Conservation (phyloP, 1,139 yeast genomes). For the Suhomyces atakaporum region DNA sequence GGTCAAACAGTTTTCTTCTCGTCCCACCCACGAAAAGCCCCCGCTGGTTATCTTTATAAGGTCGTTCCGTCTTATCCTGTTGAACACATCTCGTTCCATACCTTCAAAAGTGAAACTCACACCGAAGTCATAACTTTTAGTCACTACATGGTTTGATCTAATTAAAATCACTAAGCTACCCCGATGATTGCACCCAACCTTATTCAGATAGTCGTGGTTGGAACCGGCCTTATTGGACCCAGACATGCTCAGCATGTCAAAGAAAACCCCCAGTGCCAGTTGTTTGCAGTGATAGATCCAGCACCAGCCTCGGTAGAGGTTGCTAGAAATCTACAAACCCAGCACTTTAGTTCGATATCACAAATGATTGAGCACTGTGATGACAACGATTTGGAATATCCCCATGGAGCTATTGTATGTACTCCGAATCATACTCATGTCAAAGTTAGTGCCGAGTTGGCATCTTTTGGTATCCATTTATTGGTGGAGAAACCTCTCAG, state of each 20-base stretch:
- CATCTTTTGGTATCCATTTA: constrained; percentile 34
- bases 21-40: too few relatives aligned
- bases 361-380: constrained; percentile 32
- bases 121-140: too few relatives aligned
- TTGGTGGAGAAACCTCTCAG: constrained; percentile 44
- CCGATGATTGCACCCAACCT: constrained; percentile 20
- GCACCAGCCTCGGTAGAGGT: constrained; percentile 25
- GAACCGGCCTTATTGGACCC: constrained; percentile 48
- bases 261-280: constrained; percentile 26
- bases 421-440: constrained; percentile 46
- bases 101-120: too few relatives aligned
- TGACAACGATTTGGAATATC: constrained; percentile 20
- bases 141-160: too few relatives aligned
- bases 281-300: constrained; percentile 42
- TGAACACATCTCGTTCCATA: too few relatives aligned
- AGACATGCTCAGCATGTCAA: constrained; percentile 41
- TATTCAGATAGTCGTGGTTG: constrained; percentile 30
- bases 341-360: constrained; percentile 30
- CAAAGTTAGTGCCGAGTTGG: constrained; percentile 34
- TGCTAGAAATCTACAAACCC: constrained; percentile 29
- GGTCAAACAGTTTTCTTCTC: too few relatives aligned
- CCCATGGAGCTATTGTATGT: constrained; percentile 43
- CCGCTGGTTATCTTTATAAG: too few relatives aligned
- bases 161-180: neutral
- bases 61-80: too few relatives aligned